phyloP scores from a whole-genome alignment of 495 filamentous ascomycete species.

The Aspergillus biplanus region DNA sequence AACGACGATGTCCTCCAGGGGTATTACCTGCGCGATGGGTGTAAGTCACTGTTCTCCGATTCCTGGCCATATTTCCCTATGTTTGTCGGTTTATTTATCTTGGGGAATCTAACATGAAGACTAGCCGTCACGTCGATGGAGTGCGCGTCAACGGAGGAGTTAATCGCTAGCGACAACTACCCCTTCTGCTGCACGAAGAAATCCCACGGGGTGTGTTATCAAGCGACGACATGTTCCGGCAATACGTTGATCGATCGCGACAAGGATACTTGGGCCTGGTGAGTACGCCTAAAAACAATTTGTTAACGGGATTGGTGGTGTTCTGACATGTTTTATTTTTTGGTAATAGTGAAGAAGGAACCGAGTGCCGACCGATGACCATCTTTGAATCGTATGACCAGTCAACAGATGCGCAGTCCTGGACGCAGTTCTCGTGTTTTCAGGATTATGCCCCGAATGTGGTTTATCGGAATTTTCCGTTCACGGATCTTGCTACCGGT shows the following conservation, averaged over 20 bases:
- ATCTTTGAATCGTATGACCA: neutral
- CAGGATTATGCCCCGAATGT: neutral
- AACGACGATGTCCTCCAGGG: neutral
- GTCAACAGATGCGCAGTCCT: neutral
- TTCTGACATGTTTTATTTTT: neutral
- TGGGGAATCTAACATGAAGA: neutral
- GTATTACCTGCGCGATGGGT: neutral
- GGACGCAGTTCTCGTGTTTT: neutral
- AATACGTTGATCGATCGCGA: neutral
- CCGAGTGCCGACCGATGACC: constrained; percentile 5
- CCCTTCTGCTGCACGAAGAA: neutral
- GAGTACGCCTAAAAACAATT: no score
- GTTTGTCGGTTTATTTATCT: no score
- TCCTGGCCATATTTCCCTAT: neutral
- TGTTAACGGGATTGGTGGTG: no score
- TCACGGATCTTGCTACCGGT: neutral
- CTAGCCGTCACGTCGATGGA: neutral
- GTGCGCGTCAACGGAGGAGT: neutral
- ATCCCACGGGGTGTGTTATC: neutral
- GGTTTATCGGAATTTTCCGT: neutral
- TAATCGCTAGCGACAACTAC: neutral
- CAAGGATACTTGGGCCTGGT: neutral
- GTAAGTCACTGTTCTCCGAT: neutral
- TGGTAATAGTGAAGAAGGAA: neutral
- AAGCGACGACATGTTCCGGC: neutral